Base-by-base conservation (phyloP, 257 asterid species). In the Solanum clarkiae region DNA sequence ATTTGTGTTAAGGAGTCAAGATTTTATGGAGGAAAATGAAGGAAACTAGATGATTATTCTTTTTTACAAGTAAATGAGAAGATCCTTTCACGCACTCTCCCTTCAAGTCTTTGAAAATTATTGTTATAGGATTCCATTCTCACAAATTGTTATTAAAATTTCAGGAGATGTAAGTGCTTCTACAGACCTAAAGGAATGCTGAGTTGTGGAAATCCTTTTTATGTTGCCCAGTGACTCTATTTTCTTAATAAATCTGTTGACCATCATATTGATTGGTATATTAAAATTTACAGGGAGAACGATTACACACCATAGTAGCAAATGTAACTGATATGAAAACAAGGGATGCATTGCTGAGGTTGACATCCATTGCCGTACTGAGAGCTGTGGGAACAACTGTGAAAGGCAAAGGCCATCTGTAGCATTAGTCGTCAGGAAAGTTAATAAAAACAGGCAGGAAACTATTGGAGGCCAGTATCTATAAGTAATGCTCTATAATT, bases 321-420 rank as follows among this genome's bases (percentile, higher is more conserved):
- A 95, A 97, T 86, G 99, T 97, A 83, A 97, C 99, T 26, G 99
- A 93, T 92, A 97, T 93, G 95, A 95, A 97, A 90, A 97, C 99
- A 87, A 97, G 94, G 82, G 99, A 97, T 24, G 88, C 98, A 82
- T 97, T 97, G 94, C 99, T 97, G 91, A 97, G 93, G 91, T 97
- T 97, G 85, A 97, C 87, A 90, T 97, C 99, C 98, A 97, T 90
- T 71, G 99, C 99, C 55, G 99, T 97, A 93, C 98, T 87, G 90
- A 97, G 96, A 87, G 98, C 98, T 84, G 96, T 95, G 51, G 99
- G 99, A 90, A 97, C 98, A 93, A 97, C 99, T 97, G 99, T 91
- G 94, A 94, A 95, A 94, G 92, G 95, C 91, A 94, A 93, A 93
- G 93, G 91, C 94, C 94, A 91, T 96, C 96, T 93, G 97, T 95